Evolutionary conservation across 805 yeast genomes (phyloP), one percentile per base, ranked within the genome.

Genomic region (Nakazawaea populi): DNA sequence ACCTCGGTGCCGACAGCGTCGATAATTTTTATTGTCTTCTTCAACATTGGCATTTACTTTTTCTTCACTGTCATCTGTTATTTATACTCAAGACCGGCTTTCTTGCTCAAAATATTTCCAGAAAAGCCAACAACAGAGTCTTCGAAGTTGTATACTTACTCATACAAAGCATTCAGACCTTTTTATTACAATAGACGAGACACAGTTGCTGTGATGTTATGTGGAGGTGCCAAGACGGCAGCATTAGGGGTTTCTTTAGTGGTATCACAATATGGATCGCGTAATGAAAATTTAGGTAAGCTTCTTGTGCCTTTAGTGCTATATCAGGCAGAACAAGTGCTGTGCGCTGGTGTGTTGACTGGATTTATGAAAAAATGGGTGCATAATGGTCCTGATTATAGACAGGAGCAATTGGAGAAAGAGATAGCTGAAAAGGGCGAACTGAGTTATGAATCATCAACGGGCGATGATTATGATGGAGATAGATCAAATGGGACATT

Each of bases 211-310:
- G 77, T 90, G 47, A 77, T 89, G 85, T 75, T 89, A 53, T 88
- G 96, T 66, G 96, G 96, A 9, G 92, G 96, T 5, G 96, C 97
- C 2, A 90, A 89, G 65, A 89, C 96, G 1, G 96, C 96, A 0
- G 96, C 96, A 0, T 71, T 89, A 47, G 97, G 96, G 37, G 96
- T 89, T 4, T 86, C 96, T 1, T 71, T 89, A 47, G 74, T 86
- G n/a, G 74, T 90, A 1, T 56, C 70, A 0, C 92, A 87, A 63
- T 89, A 88, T 63, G 95, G 95, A 12, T 66, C 78, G 5, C 60
- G 74, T 43, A 80, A 77, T 58, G 71, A 75, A 8, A 72, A 80
- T 56, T 68, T 89, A 55, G 96, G 96, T 14, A 77, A 78, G 48
- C 67, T 90, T 40, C 69, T 90, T 41, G 90, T 88, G 14, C 92